Conservation (phyloP, 2,329 filamentous ascomycete genomes). For the Ophiostoma ulmi region DNA sequence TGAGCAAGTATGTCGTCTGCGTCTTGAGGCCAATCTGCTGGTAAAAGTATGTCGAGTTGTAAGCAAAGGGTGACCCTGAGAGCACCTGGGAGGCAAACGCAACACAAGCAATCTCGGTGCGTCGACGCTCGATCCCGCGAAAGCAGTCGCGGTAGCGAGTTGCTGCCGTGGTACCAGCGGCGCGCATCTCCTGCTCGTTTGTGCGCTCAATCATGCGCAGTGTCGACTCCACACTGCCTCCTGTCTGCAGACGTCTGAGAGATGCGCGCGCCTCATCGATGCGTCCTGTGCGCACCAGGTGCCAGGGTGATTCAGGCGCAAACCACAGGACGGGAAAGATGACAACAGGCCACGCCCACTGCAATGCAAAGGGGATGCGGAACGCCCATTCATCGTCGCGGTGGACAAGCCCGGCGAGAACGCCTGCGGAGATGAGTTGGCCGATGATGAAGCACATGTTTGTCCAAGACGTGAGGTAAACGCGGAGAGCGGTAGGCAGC, state of each 20-base stretch:
- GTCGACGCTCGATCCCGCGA: constrained; percentile 40
- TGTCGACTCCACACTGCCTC: constrained; percentile 20
- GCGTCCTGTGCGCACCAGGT: constrained; percentile 39
- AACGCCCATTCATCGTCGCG: constrained; percentile 39
- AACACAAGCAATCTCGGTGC: constrained; percentile 43
- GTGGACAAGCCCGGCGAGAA: constrained; percentile 38
- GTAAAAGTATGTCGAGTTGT: constrained; percentile 31
- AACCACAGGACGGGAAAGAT: constrained; percentile 34
- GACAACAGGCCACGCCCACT: background rate
- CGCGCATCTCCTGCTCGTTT: constrained; percentile 40
- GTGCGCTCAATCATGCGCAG: constrained; percentile 44
- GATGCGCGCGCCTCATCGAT: constrained; percentile 33
- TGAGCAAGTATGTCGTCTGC: constrained; percentile 33
- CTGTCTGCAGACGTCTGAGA: constrained; percentile 33
- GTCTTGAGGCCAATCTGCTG: constrained; percentile 33
- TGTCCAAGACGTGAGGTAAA: constrained; percentile 42
- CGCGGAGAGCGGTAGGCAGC: constrained; percentile 34
- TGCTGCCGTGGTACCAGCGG: constrained; percentile 33
- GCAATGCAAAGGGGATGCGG: constrained; percentile 31
- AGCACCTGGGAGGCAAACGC: constrained; percentile 33
- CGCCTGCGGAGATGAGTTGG: constrained; percentile 35
- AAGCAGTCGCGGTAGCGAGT: constrained; percentile 47
- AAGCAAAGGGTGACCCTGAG: constrained; percentile 36
- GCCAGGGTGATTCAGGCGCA: constrained; percentile 47
- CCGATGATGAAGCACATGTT: constrained; percentile 48